phyloP scores from a whole-genome alignment of 2,329 filamentous ascomycete genomes.

The Penicillium sp. region DNA sequence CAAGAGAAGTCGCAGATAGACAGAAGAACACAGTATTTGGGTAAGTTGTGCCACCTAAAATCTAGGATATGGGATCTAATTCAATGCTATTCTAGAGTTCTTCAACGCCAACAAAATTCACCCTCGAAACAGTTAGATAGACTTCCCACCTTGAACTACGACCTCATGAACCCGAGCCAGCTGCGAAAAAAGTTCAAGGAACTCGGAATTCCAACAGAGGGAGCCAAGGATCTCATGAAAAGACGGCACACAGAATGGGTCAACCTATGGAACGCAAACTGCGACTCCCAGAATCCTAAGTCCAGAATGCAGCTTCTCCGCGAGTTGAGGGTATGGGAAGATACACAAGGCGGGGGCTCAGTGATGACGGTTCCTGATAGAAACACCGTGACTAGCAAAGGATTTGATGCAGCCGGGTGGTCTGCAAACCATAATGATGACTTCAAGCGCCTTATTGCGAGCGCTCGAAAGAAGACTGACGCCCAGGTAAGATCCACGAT shows the following conservation, averaged over 20 bases:
- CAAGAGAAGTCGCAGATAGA: constrained; percentile 1
- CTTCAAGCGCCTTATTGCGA: constrained; percentile 77
- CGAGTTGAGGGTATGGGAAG: constrained; percentile 85
- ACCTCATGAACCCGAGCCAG: constrained; percentile 74
- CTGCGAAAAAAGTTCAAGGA: constrained; percentile 81
- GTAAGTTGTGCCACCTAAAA: constrained; percentile 19
- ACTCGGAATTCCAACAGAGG: constrained; percentile 71
- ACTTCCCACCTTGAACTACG: constrained; percentile 81
- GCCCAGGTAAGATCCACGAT: constrained; percentile 28
- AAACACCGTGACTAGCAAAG: constrained; percentile 72
- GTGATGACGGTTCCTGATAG: constrained; percentile 20
- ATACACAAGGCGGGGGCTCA: constrained; percentile 69
- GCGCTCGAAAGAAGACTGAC: constrained; percentile 61
- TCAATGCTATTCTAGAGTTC: constrained; percentile 16
- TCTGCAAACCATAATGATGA: constrained; percentile 69
- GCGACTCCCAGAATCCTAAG: constrained; percentile 75
- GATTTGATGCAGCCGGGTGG: constrained; percentile 81
- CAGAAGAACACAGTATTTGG: constrained; percentile 24
- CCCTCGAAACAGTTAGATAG: constrained; percentile 55
- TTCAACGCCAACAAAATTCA: constrained; percentile 19
- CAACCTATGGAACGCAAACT: constrained; percentile 96
- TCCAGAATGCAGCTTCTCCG: constrained; percentile 69
- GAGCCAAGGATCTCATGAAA: constrained; percentile 69
- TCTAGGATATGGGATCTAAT: constrained; percentile 16
- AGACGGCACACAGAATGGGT: constrained; percentile 88